Percentiles rank a stretch among this genome's conserved stretches.
phyloP scores from a whole-genome alignment of 2,329 filamentous ascomycete genomes.

The Podosphaera leucotricha region DNA sequence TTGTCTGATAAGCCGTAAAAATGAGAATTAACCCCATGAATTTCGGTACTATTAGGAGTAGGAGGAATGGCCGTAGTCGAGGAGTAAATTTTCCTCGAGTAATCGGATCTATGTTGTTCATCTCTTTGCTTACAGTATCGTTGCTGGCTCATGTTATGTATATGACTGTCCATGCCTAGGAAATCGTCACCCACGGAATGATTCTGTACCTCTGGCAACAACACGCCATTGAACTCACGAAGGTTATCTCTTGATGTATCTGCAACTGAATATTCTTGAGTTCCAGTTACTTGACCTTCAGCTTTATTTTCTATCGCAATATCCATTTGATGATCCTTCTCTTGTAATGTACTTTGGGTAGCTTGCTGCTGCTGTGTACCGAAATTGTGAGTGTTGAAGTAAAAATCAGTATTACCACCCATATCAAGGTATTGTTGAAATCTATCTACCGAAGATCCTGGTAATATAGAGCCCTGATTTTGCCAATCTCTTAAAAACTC shows the following conservation, averaged over 20 bases:
- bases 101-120: constrained; percentile 29
- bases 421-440: constrained; percentile 42
- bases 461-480: constrained; percentile 30
- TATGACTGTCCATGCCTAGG: constrained; percentile 38
- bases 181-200: constrained; percentile 26
- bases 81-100: constrained; percentile 27
- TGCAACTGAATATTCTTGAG: constrained; percentile 23
- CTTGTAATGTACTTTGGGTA: constrained; percentile 11
- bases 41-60: constrained; percentile 59
- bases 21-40: constrained; percentile 33
- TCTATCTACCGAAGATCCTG: constrained; percentile 30
- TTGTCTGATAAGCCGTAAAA: constrained; percentile 32
- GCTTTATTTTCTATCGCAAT: constrained; percentile 20
- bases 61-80: constrained; percentile 44
- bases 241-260: constrained; percentile 23
- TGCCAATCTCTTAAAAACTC: constrained; percentile 23
- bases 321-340: constrained; percentile 21
- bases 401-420: constrained; percentile 29
- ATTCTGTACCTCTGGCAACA: constrained; percentile 19
- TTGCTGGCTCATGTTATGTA: constrained; percentile 40
- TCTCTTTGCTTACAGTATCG: constrained; percentile 31
- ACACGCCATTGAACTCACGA: constrained; percentile 19
- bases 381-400: constrained; percentile 37
- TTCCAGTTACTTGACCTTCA: constrained; percentile 15
- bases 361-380: constrained; percentile 14